Percentiles rank a stretch among this genome's conserved stretches.
phyloP scores from a whole-genome alignment of 2,329 filamentous ascomycete species.

The Cladosporium sp. region DNA sequence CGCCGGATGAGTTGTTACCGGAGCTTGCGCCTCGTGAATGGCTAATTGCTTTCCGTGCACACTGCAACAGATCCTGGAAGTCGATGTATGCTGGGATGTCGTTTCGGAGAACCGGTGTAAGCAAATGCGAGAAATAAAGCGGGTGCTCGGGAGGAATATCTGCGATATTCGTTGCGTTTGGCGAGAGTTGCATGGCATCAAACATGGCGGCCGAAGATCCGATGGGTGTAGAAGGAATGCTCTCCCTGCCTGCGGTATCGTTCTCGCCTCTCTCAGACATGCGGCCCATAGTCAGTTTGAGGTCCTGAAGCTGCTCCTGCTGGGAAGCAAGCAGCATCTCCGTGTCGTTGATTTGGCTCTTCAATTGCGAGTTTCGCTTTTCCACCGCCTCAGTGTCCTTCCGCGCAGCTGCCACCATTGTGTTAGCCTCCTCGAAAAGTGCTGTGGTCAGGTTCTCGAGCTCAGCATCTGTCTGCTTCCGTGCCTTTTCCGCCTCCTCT shows the following conservation, averaged over 20 bases:
- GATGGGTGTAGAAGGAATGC: conserved; percentile 74
- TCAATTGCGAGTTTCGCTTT: conserved; percentile 76
- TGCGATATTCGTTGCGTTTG: conserved; percentile 41
- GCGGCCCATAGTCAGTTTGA: conserved; percentile 88
- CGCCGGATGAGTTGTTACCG: conserved; percentile 15
- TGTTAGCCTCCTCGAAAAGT: conserved; percentile 97
- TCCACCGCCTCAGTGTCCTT: conserved; percentile 75
- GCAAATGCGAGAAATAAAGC: conserved; percentile 71
- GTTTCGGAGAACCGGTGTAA: conserved; percentile 75
- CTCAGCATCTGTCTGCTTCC: conserved; percentile 85
- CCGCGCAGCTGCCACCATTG: conserved; percentile 89
- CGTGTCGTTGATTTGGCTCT: conserved; percentile 76
- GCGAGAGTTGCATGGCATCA: conserved; percentile 53
- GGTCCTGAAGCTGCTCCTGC: conserved; percentile 83
- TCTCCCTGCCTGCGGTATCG: conserved; percentile 54
- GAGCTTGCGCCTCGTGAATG: conserved; percentile 60
- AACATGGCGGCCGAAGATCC: conserved; percentile 52
- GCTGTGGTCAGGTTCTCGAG: conserved; percentile 84
- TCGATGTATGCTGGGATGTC: conserved; percentile 79
- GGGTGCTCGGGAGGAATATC: conserved; percentile 57
- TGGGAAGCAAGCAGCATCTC: conserved; percentile 81
- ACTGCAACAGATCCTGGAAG: conserved; percentile 69
- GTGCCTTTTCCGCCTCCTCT: conserved; percentile 52
- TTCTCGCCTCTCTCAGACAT: conserved; percentile 72
- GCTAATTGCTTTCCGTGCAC: conserved; percentile 53